Evolutionary conservation across 495 filamentous ascomycete species (phyloP).

Genomic region (Patellaria atrata): DNA sequence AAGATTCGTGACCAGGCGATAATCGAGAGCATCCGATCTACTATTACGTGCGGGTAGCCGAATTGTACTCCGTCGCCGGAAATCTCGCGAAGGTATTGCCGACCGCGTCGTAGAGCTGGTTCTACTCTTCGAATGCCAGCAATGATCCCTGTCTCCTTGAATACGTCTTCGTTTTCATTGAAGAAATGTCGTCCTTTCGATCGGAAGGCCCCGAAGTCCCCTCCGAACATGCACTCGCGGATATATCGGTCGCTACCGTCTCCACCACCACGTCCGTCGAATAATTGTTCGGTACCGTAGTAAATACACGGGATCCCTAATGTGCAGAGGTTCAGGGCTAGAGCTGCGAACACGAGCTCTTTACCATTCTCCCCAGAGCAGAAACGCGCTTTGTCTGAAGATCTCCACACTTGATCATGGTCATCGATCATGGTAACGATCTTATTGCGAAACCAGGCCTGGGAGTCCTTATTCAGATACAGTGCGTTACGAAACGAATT

Average conservation of each 20-base stretch:
- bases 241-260: slow-evolving; percentile 15
- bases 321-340: slow-evolving; percentile 18
- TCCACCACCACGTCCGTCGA: slow-evolving; percentile 13
- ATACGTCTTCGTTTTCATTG: slow-evolving; percentile 10
- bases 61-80: slow-evolving; percentile 12
- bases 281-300: slow-evolving; percentile 19
- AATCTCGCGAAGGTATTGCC: slow-evolving; percentile 20
- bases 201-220: slow-evolving; percentile 18
- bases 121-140: slow-evolving; percentile 2
- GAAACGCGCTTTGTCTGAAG: slow-evolving; percentile 13
- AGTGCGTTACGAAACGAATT: slow-evolving; percentile 17
- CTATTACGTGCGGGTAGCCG: slow-evolving; percentile 6
- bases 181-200: slow-evolving; percentile 16
- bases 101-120: slow-evolving; percentile 7
- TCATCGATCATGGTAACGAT: slow-evolving; percentile 22
- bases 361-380: slow-evolving; percentile 6
- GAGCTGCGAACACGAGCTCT: slow-evolving; percentile 8
- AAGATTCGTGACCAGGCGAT: slow-evolving; percentile 20
- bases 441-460: slow-evolving; percentile 18
- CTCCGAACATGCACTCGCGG: slow-evolving; percentile 20
- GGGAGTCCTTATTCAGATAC: slow-evolving; percentile 8
- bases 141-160: slow-evolving; percentile 10
- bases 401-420: slow-evolving; percentile 19
- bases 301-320: slow-evolving; percentile 22
- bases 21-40: slow-evolving; percentile 7